A percentile compares a stretch with the other conserved stretches of the same genome.
These are phyloP conservation scores for Neofusicoccum parvum DNA, from an alignment of 2,329 filamentous ascomycete genomes.

Conservation along the genomic window DNA sequence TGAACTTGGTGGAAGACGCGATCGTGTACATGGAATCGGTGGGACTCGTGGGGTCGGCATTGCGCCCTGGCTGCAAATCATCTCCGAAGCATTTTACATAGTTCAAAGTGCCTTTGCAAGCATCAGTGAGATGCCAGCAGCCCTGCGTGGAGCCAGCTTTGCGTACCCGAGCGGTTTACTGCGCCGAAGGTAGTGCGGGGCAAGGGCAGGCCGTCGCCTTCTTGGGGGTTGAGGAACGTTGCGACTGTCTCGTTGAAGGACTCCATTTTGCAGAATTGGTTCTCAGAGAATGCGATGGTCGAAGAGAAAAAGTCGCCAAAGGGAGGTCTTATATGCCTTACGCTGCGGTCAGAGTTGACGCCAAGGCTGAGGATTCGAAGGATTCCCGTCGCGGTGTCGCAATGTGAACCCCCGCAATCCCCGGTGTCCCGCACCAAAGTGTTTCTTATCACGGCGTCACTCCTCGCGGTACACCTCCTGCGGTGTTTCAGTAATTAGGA, in stretches of 20 bases:
- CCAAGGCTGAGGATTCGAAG: no score
- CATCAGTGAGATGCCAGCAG: background rate
- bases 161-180: slow-evolving; percentile 1
- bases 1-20: slow-evolving; percentile 42
- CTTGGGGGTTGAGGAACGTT: background rate
- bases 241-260: slow-evolving; percentile 8
- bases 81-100: slow-evolving; percentile 3
- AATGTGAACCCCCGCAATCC: no score
- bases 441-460: no score
- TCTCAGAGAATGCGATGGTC: no score
- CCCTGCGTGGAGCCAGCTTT: background rate
- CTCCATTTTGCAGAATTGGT: background rate
- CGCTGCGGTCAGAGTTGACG: no score
- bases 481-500: no score
- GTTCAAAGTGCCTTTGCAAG: background rate
- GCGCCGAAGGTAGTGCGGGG: slow-evolving; percentile 8
- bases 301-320: no score
- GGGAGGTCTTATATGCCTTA: no score
- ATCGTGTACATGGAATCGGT: slow-evolving; percentile 29
- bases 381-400: no score
- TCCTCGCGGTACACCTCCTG: no score
- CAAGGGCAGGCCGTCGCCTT: background rate
- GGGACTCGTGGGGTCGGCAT: background rate
- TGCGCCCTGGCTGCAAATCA: slow-evolving; percentile 1
- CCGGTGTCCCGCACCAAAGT: no score